Evolutionary conservation across 2,329 filamentous ascomycete species (phyloP).

Genomic region (Cladophialophora exuberans): DNA sequence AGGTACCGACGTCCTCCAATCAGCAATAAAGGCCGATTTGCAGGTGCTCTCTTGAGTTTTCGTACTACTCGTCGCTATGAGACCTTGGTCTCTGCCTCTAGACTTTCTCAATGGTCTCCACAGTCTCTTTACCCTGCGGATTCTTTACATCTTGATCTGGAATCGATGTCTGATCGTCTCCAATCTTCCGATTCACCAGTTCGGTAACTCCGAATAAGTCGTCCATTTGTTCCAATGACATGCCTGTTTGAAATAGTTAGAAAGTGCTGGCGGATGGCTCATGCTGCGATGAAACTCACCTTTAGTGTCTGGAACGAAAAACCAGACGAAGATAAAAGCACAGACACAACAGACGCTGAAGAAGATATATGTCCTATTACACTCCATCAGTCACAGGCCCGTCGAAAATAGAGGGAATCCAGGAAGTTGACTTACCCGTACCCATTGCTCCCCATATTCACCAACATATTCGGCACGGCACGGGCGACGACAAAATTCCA

Average conservation of each 20-base stretch:
- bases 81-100: too few relatives aligned
- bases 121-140: background rate
- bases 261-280: background rate
- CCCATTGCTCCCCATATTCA: constrained; percentile 10
- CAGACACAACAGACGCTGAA: constrained; percentile 52
- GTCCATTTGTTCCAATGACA: constrained; percentile 64
- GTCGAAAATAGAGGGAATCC: too few relatives aligned
- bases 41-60: too few relatives aligned
- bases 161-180: background rate
- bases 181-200: constrained; percentile 1
- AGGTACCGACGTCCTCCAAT: too few relatives aligned
- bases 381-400: constrained; percentile 46
- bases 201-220: constrained; percentile 62
- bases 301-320: constrained; percentile 73
- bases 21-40: too few relatives aligned
- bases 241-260: background rate
- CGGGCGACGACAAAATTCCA: constrained; percentile 74
- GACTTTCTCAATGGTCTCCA: constrained; percentile 6
- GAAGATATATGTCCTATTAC: constrained; percentile 67
- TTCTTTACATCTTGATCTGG: background rate
- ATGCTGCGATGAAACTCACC: constrained; percentile 48
- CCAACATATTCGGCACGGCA: constrained; percentile 55
- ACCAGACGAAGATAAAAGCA: constrained; percentile 55
- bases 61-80: too few relatives aligned
- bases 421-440: constrained; percentile 1